phyloP scores from a whole-genome alignment of 2,329 filamentous ascomycete species.

The Pseudogymnoascus sp. region DNA sequence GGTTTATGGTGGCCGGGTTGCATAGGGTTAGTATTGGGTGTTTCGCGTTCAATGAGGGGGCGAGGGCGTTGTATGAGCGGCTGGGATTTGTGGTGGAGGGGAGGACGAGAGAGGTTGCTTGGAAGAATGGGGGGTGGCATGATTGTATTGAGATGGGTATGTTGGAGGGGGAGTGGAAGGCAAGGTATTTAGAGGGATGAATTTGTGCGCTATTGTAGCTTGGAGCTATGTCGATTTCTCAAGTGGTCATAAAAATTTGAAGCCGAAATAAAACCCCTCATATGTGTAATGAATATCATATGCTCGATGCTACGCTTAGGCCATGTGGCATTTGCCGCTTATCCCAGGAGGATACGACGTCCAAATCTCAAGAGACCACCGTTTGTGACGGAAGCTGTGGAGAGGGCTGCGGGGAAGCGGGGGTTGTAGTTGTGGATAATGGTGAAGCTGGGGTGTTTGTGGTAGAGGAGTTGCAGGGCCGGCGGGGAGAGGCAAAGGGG shows the following conservation, averaged over 20 bases:
- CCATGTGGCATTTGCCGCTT: too few relatives aligned
- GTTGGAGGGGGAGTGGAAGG: slow-evolving; percentile 30
- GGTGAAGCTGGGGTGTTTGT: too few relatives aligned
- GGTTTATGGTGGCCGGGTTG: slow-evolving; percentile 29
- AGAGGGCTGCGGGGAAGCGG: too few relatives aligned
- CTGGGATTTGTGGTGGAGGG: slow-evolving; percentile 32
- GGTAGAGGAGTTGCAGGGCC: too few relatives aligned
- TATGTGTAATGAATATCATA: not conserved
- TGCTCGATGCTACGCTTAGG: too few relatives aligned
- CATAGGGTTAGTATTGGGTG: slow-evolving; percentile 30
- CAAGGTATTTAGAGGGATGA: slow-evolving; percentile 6
- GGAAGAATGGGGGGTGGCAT: slow-evolving; percentile 30
- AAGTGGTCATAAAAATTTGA: not conserved
- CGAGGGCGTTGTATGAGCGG: slow-evolving; percentile 27
- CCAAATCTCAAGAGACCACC: too few relatives aligned
- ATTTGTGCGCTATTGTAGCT: not conserved
- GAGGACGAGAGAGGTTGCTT: slow-evolving; percentile 27
- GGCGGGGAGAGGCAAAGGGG: too few relatives aligned
- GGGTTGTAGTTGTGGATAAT: too few relatives aligned
- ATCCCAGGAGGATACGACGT: too few relatives aligned
- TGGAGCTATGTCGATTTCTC: not conserved
- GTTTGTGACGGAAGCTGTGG: too few relatives aligned
- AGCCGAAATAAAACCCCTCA: not conserved
- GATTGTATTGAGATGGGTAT: slow-evolving; percentile 30
- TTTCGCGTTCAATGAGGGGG: slow-evolving; percentile 29